These are phyloP conservation scores for Tetrahymena thermophila DNA, from an alignment of 73 alveolate genomes.

Conservation along the genomic window DNA sequence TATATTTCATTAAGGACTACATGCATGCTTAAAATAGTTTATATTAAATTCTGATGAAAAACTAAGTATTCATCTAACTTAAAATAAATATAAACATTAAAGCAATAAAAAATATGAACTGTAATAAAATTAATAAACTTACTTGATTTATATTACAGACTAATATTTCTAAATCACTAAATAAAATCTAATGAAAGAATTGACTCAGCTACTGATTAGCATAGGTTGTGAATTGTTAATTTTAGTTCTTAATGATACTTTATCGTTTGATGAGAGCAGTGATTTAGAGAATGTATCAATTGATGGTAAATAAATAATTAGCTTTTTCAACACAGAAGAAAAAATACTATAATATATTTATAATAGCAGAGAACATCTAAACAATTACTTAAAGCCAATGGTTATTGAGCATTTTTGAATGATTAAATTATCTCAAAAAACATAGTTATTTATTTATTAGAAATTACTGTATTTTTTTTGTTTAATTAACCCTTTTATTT, in stretches of 20 bases:
- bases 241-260: neutral
- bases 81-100: too few species aligned
- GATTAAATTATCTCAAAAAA: neutral
- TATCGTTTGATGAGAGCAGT: neutral
- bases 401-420: neutral
- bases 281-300: too few species aligned
- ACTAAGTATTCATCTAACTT: neutral
- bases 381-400: neutral
- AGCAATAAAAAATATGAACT: too few species aligned
- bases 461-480: too few species aligned
- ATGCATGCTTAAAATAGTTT: neutral
- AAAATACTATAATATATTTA: neutral
- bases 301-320: neutral
- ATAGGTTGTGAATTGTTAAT: neutral
- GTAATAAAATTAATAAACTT: too few species aligned
- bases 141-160: neutral
- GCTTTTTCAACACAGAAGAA: neutral
- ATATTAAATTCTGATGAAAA: neutral
- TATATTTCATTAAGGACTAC: neutral
- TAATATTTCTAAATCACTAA: neutral
- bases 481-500: too few species aligned
- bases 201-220: neutral
- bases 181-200: neutral
- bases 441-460: too few species aligned
- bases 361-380: neutral